Base-by-base conservation (phyloP, 805 yeast genomes). In the Yamadazyma ubonensis region DNA sequence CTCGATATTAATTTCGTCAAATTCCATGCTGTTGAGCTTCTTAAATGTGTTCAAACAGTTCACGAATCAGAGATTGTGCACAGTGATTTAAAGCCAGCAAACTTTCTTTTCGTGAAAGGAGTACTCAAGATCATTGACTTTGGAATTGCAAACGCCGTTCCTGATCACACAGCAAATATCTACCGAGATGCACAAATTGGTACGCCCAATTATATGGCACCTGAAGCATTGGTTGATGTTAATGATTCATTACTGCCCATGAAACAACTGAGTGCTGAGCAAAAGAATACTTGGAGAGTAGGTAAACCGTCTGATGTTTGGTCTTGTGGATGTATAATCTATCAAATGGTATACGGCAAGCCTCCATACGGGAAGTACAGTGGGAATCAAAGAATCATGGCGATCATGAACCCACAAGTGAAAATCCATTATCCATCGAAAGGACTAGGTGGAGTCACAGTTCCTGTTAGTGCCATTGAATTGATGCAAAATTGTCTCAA, bases 151-250 rank as follows among this genome's bases (percentile, higher is more conserved):
- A 86, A 90, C 61, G 88, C 91, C 0, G 88, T 93, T 1, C 93
- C 95, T 1, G 96, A 90, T 38, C 86, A 88, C 54, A 91, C 98
- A 0, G 81, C 86, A 15, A 91, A 93, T 52, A 78, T 91, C 14
- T 90, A 90, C 55, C 73, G 97, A 42, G 95, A 87, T 44, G 77
- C 88, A 5, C 96, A 88, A 57, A 83, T 89, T 38, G 99, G 99
- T 4, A 91, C 99, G 0, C 96, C 96, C 2, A 88, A 86, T 58
- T 93, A 91, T 59, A 93, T 91, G 98, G 96, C 99, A 0, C 99
- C 99, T 0, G 99, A 91, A 60, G 86, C 97, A 0, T 65, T 91
- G 43, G 72, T 83, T 32, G 95, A 84, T 59, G 78, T 65, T 5
- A 69, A 59, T 37, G 67, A 63, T 22, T 42, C 57, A 5, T 53